These are phyloP conservation scores for Annulohypoxylon maeteangense DNA, from an alignment of 495 filamentous ascomycete genomes.

Conservation along the genomic window DNA sequence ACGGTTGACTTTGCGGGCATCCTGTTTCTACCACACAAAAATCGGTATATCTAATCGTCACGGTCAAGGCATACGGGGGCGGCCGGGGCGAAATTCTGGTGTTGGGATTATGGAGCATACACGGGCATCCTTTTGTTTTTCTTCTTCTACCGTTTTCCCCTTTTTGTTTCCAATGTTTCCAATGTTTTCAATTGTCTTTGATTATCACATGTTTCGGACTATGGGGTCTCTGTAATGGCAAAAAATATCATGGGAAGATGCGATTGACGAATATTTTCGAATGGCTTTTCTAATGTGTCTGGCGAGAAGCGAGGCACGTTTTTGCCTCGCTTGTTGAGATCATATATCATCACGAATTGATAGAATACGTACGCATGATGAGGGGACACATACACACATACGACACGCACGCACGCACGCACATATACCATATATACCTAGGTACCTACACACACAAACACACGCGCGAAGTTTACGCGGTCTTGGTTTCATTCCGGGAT, in stretches of 20 bases:
- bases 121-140: constrained; percentile 15
- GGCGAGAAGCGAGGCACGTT: too few relatives aligned
- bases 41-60: constrained; percentile 11
- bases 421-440: constrained; percentile 19
- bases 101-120: constrained; percentile 24
- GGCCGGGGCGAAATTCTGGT: constrained; percentile 12
- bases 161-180: not conserved
- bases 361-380: not conserved
- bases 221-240: too few relatives aligned
- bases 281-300: too few relatives aligned
- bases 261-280: too few relatives aligned
- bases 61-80: constrained; percentile 19
- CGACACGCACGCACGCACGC: constrained; percentile 17
- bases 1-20: not conserved
- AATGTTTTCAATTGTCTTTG: not conserved
- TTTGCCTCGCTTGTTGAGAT: too few relatives aligned
- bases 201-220: not conserved
- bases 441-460: not conserved
- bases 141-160: not conserved
- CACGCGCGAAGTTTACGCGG: not conserved
- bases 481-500: constrained; percentile 9
- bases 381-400: not conserved
- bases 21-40: constrained; percentile 8
- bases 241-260: too few relatives aligned
- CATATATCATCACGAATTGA: too few relatives aligned